These are phyloP conservation scores for Acarospora socialis DNA, from an alignment of 2,329 filamentous ascomycete genomes.

Conservation along the genomic window DNA sequence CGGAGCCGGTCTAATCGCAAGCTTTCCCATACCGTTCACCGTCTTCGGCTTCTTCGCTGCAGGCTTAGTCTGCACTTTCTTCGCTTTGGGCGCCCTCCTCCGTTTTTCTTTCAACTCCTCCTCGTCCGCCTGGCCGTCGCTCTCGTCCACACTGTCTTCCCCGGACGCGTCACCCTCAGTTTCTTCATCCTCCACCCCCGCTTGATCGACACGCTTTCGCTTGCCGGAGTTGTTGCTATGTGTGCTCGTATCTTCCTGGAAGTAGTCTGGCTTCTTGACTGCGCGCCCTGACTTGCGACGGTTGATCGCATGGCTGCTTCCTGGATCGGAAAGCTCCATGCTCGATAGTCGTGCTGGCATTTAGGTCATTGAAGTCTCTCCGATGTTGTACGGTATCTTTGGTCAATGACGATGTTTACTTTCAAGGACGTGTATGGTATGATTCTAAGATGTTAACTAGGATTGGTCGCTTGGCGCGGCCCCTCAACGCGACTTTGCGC, in stretches of 20 bases:
- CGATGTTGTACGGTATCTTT: too few species aligned
- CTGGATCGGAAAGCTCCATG: constrained; percentile 16
- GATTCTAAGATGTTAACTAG: too few species aligned
- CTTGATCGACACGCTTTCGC: constrained; percentile 34
- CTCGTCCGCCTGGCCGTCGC: constrained; percentile 29
- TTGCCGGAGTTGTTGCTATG: constrained; percentile 25
- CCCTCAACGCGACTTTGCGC: too few species aligned
- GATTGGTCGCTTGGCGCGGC: too few species aligned
- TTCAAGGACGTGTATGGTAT: too few species aligned
- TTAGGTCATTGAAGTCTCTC: too few species aligned
- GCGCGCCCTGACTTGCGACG: constrained; percentile 19
- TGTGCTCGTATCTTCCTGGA: constrained; percentile 17
- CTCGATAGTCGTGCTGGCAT: constrained; percentile 12
- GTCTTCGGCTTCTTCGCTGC: constrained; percentile 43
- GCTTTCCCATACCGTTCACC: constrained; percentile 32
- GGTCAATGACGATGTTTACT: too few species aligned
- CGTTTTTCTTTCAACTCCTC: constrained; percentile 34
- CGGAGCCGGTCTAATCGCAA: constrained; percentile 41
- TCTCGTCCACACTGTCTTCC: constrained; percentile 19
- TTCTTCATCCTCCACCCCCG: constrained; percentile 23
- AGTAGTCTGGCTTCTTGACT: constrained; percentile 20
- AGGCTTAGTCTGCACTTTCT: constrained; percentile 21
- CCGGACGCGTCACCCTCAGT: constrained; percentile 23
- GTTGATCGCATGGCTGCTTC: constrained; percentile 9
- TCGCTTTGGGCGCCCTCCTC: constrained; percentile 22